Conservation (phyloP, 1,139 yeast genomes). For the Candida freyschussii region DNA sequence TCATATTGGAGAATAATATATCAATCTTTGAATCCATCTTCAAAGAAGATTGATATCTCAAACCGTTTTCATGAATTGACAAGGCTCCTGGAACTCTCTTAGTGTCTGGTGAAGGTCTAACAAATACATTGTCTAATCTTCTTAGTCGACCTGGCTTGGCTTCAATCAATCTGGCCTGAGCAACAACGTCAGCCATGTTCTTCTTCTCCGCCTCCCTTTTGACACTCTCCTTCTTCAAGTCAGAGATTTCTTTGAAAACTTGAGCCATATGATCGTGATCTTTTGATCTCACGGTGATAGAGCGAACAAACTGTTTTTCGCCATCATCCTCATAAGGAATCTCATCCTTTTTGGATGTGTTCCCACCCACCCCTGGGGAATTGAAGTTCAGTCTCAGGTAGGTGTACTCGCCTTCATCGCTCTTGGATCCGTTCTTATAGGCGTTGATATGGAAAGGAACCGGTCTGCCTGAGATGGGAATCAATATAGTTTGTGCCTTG, state of each 20-base stretch:
- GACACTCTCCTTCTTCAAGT: conserved; percentile 85
- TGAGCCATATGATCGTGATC: conserved; percentile 92
- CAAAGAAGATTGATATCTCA: conserved; percentile 82
- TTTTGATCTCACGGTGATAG: conserved; percentile 82
- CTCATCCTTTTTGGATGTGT: conserved; percentile 64
- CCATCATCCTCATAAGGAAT: conserved; percentile 89
- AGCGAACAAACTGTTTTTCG: conserved; percentile 80
- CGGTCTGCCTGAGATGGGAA: conserved; percentile 94
- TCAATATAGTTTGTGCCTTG: conserved; percentile 80
- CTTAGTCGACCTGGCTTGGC: conserved; percentile 76
- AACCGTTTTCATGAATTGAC: conserved; percentile 93
- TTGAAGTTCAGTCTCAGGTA: conserved; percentile 87
- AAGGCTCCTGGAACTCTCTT: conserved; percentile 90
- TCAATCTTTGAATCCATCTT: conserved; percentile 85
- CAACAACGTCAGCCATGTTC: conserved; percentile 91
- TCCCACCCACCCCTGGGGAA: conserved; percentile 85
- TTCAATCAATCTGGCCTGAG: conserved; percentile 84
- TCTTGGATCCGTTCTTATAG: conserved; percentile 90
- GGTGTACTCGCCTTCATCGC: conserved; percentile 94
- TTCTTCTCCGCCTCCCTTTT: conserved; percentile 89
- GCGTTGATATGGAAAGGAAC: conserved; percentile 96
- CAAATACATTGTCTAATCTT: conserved; percentile 81
- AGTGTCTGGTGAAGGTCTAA: conserved; percentile 95
- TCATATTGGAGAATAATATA: conserved; percentile 81
- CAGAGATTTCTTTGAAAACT: conserved; percentile 85